Percentiles rank a stretch among this genome's conserved stretches.
Conservation (phyloP, 2,329 filamentous ascomycete genomes). For the Lizonia empirigonia region DNA sequence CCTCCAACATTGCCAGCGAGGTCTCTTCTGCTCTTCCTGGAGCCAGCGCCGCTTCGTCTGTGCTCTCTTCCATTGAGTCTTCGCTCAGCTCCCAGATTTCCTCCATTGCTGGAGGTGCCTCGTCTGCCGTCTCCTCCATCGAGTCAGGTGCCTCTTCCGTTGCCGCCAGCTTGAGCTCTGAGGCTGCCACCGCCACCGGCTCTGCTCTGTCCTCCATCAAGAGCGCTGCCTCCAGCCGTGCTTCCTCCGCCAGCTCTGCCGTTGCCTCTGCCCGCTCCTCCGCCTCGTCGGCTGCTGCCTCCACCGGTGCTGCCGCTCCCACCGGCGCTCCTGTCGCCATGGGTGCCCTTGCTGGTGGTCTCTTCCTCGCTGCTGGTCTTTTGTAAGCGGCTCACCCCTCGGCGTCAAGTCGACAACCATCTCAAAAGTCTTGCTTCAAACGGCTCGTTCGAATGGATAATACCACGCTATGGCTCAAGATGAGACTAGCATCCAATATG, state of each 20-base stretch:
- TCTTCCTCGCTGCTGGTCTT: constrained; percentile 40
- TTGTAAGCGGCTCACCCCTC: constrained; percentile 30
- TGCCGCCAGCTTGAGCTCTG: constrained; percentile 23
- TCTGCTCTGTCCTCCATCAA: constrained; percentile 2
- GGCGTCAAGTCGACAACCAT: constrained; percentile 4
- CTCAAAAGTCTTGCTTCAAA: constrained; percentile 8
- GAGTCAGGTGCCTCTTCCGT: constrained; percentile 20
- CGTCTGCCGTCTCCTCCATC: constrained; percentile 22
- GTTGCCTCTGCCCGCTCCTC: constrained; percentile 8
- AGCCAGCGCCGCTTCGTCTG: constrained; percentile 16
- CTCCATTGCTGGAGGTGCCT: constrained; percentile 16
- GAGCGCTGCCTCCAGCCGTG: constrained; percentile 4
- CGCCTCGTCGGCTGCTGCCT: constrained; percentile 17
- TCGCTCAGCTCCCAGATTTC: constrained; percentile 16
- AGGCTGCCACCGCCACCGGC: constrained; percentile 16
- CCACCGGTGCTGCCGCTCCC: constrained; percentile 27
- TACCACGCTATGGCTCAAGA: constrained; percentile 5
- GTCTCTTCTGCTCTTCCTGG: constrained; percentile 18
- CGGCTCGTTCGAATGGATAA: constrained; percentile 14
- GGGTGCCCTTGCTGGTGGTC: constrained; percentile 40
- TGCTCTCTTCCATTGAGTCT: constrained; percentile 6
- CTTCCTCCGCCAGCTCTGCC: constrained; percentile 7
- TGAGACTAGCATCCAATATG: constrained; percentile 3
- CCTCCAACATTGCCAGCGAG: constrained; percentile 19
- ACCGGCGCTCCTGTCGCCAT: constrained; percentile 37